phyloP scores from a whole-genome alignment of 768 basidiomycete species.

The Tricholoma sp. region DNA sequence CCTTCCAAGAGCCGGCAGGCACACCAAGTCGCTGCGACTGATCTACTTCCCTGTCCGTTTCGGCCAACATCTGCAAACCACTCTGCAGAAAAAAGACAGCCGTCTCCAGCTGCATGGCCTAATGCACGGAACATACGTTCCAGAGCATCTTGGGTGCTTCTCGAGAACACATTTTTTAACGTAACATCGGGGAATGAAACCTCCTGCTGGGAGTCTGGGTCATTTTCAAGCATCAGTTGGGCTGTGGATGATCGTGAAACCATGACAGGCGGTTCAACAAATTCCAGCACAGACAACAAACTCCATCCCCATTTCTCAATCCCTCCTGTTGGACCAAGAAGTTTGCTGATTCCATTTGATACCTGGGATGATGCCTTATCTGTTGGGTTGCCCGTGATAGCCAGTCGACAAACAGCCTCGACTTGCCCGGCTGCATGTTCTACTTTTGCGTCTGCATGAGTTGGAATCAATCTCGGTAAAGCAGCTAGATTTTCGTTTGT shows the following conservation, averaged over 20 bases:
- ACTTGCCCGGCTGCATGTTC: conserved; percentile 64
- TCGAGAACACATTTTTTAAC: conserved; percentile 52
- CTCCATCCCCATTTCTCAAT: conserved; percentile 93
- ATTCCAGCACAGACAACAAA: conserved; percentile 75
- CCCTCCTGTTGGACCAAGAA: conserved; percentile 77
- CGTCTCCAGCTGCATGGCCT: conserved; percentile 64
- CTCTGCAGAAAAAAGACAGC: conserved; percentile 71
- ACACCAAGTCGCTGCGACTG: conserved; percentile 81
- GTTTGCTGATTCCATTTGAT: conserved; percentile 47
- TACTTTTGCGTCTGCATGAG: conserved; percentile 70
- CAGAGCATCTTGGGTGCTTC: conserved; percentile 47
- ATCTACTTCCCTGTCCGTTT: conserved; percentile 35
- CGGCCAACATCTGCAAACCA: conserved; percentile 67
- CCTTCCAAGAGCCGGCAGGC: conserved; percentile 76
- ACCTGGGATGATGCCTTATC: conserved; percentile 35
- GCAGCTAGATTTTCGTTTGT: conserved; percentile 60
- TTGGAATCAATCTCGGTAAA: conserved; percentile 67
- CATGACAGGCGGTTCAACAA: conserved; percentile 49
- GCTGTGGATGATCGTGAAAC: conserved; percentile 44
- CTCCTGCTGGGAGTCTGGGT: conserved; percentile 28
- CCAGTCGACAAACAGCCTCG: conserved; percentile 62
- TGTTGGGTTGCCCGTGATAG: conserved; percentile 15
- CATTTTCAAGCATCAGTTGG: conserved; percentile 54
- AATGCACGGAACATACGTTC: conserved; percentile 70
- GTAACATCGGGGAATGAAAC: conserved; percentile 53